Percentiles rank a stretch among this genome's conserved stretches.
phyloP scores from a whole-genome alignment of 192 early-diverging fungal genomes.

The Phlyctochytrium planicorne region DNA sequence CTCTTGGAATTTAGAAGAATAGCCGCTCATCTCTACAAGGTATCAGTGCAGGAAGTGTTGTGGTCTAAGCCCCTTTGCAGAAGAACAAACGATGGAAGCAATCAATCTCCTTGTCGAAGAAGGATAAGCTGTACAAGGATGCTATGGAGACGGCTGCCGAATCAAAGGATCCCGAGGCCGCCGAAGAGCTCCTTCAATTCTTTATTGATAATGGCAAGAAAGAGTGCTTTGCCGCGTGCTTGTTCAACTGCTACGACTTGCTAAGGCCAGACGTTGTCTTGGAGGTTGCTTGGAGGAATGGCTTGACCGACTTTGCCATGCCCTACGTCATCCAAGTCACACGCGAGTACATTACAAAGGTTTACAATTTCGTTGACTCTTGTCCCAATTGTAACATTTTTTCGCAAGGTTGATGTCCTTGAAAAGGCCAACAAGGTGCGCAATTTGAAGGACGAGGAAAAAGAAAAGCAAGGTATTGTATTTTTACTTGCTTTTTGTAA shows the following conservation, averaged over 20 bases:
- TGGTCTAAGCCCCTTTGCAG: slow-evolving; percentile 21
- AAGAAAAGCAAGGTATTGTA: slow-evolving; percentile 54
- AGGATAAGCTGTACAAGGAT: slow-evolving; percentile 97
- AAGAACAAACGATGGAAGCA: slow-evolving; percentile 95
- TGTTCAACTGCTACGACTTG: slow-evolving; percentile 95
- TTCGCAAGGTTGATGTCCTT: slow-evolving; percentile 46
- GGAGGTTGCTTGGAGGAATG: slow-evolving; percentile 90
- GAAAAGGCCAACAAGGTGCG: slow-evolving; percentile 51
- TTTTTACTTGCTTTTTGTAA: slow-evolving; percentile 15
- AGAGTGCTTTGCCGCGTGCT: slow-evolving; percentile 91
- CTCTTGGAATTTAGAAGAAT: slow-evolving; percentile 97
- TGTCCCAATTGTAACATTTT: neutral
- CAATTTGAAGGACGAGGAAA: slow-evolving; percentile 48
- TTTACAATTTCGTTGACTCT: neutral
- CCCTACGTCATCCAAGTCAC: slow-evolving; percentile 93
- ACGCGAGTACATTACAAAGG: slow-evolving; percentile 85
- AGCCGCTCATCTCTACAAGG: slow-evolving; percentile 92
- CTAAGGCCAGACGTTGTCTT: slow-evolving; percentile 90
- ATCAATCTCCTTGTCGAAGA: slow-evolving; percentile 92
- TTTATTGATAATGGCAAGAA: slow-evolving; percentile 90
- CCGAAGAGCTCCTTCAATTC: slow-evolving; percentile 93
- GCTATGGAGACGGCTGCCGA: slow-evolving; percentile 98
- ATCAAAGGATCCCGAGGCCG: slow-evolving; percentile 81
- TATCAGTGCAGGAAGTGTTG: slow-evolving; percentile 6
- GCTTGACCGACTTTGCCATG: slow-evolving; percentile 92